Conservation (phyloP, 1,284 basidiomycete genomes). For the Ganoderma sinense region DNA sequence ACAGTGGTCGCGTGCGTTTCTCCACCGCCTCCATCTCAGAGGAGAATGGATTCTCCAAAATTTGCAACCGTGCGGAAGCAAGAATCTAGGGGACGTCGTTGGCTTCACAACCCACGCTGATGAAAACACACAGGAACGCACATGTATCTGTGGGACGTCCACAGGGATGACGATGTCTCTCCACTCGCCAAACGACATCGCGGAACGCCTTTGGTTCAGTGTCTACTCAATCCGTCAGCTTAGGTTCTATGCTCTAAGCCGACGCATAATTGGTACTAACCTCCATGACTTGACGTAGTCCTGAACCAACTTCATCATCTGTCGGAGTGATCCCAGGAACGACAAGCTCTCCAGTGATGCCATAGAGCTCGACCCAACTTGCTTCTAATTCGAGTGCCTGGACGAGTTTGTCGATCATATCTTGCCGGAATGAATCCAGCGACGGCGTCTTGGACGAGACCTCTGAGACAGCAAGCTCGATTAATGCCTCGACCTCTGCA, state of each 20-base stretch:
- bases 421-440: slow-evolving; percentile 42
- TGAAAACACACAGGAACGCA: slow-evolving; percentile 44
- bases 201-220: slow-evolving; percentile 49
- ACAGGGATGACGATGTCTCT: slow-evolving; percentile 80
- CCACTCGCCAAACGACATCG: slow-evolving; percentile 53
- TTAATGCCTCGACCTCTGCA: slow-evolving; percentile 67
- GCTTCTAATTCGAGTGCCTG: slow-evolving; percentile 66
- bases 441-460: slow-evolving; percentile 45
- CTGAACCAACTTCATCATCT: slow-evolving; percentile 46
- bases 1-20: slow-evolving; percentile 53
- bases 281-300: slow-evolving; percentile 42
- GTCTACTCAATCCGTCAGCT: slow-evolving; percentile 41
- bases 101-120: slow-evolving; percentile 3
- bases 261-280: slow-evolving; percentile 31
- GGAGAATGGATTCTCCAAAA: slow-evolving; percentile 48
- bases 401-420: slow-evolving; percentile 57
- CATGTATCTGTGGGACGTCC: slow-evolving; percentile 83
- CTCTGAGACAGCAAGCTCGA: slow-evolving; percentile 57
- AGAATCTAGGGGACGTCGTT: slow-evolving; percentile 58
- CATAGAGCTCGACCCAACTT: slow-evolving; percentile 73
- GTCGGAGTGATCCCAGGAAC: slow-evolving; percentile 54
- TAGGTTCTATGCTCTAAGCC: not conserved
- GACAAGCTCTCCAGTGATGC: slow-evolving; percentile 69
- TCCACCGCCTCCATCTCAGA: slow-evolving; percentile 19
- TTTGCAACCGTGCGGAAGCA: slow-evolving; percentile 67